Conservation (phyloP, 305 asterid genomes). For the Fraxinus sp. region DNA sequence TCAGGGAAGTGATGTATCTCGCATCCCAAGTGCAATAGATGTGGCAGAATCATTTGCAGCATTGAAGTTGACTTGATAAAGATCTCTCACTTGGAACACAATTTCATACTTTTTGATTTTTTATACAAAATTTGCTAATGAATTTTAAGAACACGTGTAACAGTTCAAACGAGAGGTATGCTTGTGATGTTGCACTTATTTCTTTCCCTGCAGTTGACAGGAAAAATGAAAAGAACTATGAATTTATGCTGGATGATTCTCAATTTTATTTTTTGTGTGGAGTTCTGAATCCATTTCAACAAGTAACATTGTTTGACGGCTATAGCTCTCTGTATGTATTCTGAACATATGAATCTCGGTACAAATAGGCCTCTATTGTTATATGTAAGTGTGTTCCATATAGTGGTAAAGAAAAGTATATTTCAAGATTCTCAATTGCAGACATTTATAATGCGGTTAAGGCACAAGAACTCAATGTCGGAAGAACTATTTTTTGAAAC, state of each 20-base stretch:
- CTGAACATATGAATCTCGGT: not conserved
- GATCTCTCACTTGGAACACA: not conserved
- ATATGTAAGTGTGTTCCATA: not conserved
- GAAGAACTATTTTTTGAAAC: not conserved
- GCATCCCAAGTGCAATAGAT: conserved; percentile 60
- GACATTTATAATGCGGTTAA: not conserved
- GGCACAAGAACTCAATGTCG: not conserved
- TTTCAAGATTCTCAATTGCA: not conserved
- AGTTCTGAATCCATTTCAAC: not conserved
- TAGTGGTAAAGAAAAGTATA: not conserved
- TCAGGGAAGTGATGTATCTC: conserved; percentile 65
- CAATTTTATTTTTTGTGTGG: not conserved
- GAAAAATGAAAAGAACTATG: not conserved
- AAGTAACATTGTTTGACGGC: not conserved
- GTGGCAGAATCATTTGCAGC: conserved; percentile 81
- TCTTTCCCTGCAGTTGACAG: not conserved
- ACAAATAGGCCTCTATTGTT: not conserved
- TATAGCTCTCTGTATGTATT: not conserved
- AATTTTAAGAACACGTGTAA: not conserved
- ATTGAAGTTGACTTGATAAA: conserved; percentile 59
- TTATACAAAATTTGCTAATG: not conserved
- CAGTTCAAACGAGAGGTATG: not conserved
- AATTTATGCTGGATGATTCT: not conserved
- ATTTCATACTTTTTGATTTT: not conserved
- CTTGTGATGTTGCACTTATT: not conserved